phyloP scores from a whole-genome alignment of 495 filamentous ascomycete species.

The Coniosporium apollinis region DNA sequence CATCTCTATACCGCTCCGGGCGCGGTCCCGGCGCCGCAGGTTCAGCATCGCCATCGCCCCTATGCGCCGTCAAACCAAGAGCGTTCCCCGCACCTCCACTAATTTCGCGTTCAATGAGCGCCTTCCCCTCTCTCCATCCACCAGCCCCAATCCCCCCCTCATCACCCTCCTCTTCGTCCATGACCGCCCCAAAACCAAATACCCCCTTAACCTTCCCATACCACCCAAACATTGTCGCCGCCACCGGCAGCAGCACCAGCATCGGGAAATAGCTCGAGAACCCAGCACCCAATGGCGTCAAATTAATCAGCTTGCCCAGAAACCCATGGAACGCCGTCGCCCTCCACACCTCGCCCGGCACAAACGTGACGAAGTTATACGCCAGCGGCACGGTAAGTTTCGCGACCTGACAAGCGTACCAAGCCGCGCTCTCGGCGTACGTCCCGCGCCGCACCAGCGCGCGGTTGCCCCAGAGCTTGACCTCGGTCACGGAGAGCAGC shows the following conservation, averaged over 20 bases:
- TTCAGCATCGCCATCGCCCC: constrained; percentile 1
- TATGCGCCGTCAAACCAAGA: constrained; percentile 17
- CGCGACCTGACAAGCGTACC: constrained; percentile 84
- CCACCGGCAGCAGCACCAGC: constrained; percentile 68
- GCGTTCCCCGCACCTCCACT: constrained; percentile 40
- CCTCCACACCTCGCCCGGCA: constrained; percentile 47
- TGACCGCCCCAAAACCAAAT: constrained; percentile 59
- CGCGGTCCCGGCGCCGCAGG: background rate
- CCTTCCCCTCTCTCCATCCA: constrained; percentile 84
- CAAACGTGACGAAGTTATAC: constrained; percentile 89
- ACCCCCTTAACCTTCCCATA: constrained; percentile 66
- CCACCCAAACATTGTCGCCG: constrained; percentile 67
- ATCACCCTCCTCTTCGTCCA: constrained; percentile 56
- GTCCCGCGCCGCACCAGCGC: constrained; percentile 83
- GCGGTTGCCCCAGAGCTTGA: constrained; percentile 88
- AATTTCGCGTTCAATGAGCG: constrained; percentile 79
- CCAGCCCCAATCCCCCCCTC: constrained; percentile 53
- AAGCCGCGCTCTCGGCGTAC: constrained; percentile 78
- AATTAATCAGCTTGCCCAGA: constrained; percentile 65
- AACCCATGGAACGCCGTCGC: constrained; percentile 73
- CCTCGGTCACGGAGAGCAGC: constrained; percentile 67
- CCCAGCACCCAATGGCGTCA: constrained; percentile 66
- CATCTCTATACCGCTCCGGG: background rate
- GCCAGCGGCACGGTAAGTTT: constrained; percentile 78
- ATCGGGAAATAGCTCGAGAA: constrained; percentile 82